These are phyloP conservation scores for Leccinum variabile DNA, from an alignment of 1,284 basidiomycete species.

Conservation along the genomic window DNA sequence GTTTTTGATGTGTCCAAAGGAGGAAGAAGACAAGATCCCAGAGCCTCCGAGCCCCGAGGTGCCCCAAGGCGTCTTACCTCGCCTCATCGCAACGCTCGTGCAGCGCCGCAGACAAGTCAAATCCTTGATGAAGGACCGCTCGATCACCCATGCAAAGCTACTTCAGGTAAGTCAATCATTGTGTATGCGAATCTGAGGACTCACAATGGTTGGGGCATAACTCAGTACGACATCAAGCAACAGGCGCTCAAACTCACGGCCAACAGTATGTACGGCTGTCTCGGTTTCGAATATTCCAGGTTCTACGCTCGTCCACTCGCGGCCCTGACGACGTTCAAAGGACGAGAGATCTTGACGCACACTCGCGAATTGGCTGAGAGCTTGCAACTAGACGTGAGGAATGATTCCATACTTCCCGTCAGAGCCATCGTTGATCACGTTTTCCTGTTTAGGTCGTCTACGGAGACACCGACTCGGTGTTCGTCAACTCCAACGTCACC, in stretches of 20 bases:
- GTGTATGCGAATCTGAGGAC: neutral
- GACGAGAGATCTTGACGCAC: constrained; percentile 94
- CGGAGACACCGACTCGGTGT: constrained; percentile 98
- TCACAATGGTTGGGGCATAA: constrained; percentile 11
- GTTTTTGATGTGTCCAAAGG: constrained; percentile 42
- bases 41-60: constrained; percentile 79
- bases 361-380: constrained; percentile 93
- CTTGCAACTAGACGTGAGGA: constrained; percentile 80
- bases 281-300: constrained; percentile 95
- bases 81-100: constrained; percentile 95
- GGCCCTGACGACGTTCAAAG: constrained; percentile 96
- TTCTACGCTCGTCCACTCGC: constrained; percentile 98
- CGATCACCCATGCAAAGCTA: constrained; percentile 72
- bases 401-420: neutral
- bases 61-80: constrained; percentile 87
- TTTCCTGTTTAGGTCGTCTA: constrained; percentile 55
- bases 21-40: constrained; percentile 84
- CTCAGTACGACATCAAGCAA: constrained; percentile 94
- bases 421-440: neutral
- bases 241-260: constrained; percentile 97
- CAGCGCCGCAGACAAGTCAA: constrained; percentile 90
- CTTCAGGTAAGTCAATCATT: constrained; percentile 66
- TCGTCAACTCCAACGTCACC: constrained; percentile 95
- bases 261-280: constrained; percentile 99
- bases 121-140: constrained; percentile 91